A percentile compares a stretch with the other conserved stretches of the same genome.
Conservation (phyloP, 2,329 filamentous ascomycete genomes). For the Cladophialophora carrionii region DNA sequence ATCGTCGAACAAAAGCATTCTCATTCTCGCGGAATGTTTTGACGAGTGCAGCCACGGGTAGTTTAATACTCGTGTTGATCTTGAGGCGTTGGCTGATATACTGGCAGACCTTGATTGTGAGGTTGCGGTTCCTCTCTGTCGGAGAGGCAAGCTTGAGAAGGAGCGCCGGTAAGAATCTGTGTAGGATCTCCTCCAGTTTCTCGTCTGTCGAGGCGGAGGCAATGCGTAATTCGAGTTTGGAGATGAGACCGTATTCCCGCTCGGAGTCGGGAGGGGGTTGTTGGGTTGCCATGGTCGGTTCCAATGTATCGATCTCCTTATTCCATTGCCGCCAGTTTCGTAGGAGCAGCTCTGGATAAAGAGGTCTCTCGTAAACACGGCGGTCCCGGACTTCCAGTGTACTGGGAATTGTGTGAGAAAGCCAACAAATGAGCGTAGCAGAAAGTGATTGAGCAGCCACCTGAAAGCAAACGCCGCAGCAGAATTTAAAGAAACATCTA, state of each 20-base stretch:
- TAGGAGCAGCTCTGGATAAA: background rate
- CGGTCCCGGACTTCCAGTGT: background rate
- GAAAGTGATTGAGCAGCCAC: background rate
- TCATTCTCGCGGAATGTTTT: conserved; percentile 85
- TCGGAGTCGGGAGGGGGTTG: conserved; percentile 52
- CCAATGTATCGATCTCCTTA: background rate
- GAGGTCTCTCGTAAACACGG: background rate
- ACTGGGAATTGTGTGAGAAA: background rate
- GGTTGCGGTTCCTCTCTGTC: conserved; percentile 76
- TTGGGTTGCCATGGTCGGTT: conserved; percentile 11
- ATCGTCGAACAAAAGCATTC: conserved; percentile 76
- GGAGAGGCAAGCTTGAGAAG: conserved; percentile 85
- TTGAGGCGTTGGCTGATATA: conserved; percentile 70
- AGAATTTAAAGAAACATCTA: background rate
- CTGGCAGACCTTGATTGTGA: conserved; percentile 72
- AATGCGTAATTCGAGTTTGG: conserved; percentile 83
- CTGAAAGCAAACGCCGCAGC: background rate
- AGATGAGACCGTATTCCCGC: conserved; percentile 78
- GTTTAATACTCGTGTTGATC: conserved; percentile 64
- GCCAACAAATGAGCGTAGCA: background rate
- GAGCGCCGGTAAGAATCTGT: conserved; percentile 77
- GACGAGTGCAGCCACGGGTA: conserved; percentile 82
- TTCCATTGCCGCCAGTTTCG: background rate
- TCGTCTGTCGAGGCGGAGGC: conserved; percentile 79
- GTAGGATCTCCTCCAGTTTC: conserved; percentile 77